Percentiles rank a stretch among this genome's conserved stretches.
Evolutionary conservation across 2,329 filamentous ascomycete genomes (phyloP).

Genomic region (Cordyceps fumosorosea): DNA sequence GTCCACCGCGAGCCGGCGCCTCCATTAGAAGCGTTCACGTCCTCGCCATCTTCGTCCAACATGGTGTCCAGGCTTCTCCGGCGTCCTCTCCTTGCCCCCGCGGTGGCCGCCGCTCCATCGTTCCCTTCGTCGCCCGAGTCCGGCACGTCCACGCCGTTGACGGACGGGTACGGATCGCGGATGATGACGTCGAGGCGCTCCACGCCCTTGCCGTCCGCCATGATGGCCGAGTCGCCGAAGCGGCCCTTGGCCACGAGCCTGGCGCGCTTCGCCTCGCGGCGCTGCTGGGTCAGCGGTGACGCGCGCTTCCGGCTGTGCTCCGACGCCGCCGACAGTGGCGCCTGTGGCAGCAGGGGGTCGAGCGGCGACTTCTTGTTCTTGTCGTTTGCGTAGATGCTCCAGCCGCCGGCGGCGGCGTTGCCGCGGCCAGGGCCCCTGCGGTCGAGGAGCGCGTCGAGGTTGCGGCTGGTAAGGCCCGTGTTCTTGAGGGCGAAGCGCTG

Average conservation of each 20-base stretch:
- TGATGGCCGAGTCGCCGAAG: slow-evolving; percentile 57
- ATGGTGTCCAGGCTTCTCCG: slow-evolving; percentile 26
- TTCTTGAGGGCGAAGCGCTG: slow-evolving; percentile 63
- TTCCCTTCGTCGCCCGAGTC: slow-evolving; percentile 15
- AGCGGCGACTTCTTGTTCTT: slow-evolving; percentile 47
- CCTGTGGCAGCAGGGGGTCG: slow-evolving; percentile 42
- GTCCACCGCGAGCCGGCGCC: slow-evolving; percentile 23
- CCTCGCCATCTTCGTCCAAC: slow-evolving; percentile 24
- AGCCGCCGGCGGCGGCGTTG: slow-evolving; percentile 69
- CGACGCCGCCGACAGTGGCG: slow-evolving; percentile 35
- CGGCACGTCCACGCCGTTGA: slow-evolving; percentile 15
- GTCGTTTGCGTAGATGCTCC: slow-evolving; percentile 70
- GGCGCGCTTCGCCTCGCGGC: slow-evolving; percentile 47
- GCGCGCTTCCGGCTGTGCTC: slow-evolving; percentile 25
- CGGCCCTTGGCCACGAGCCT: slow-evolving; percentile 58
- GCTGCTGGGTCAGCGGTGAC: slow-evolving; percentile 21
- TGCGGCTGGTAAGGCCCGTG: slow-evolving; percentile 64
- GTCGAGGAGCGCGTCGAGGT: slow-evolving; percentile 61
- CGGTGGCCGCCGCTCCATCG: not conserved
- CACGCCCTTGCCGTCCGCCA: slow-evolving; percentile 53
- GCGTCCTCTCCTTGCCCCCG: slow-evolving; percentile 9
- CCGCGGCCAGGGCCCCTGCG: slow-evolving; percentile 62
- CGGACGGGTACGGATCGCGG: slow-evolving; percentile 48
- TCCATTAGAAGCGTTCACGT: not conserved
- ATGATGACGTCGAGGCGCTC: slow-evolving; percentile 55